Evolutionary conservation across 495 filamentous ascomycete species (phyloP).

Genomic region (Pseudoneurospora amorphoporcata): DNA sequence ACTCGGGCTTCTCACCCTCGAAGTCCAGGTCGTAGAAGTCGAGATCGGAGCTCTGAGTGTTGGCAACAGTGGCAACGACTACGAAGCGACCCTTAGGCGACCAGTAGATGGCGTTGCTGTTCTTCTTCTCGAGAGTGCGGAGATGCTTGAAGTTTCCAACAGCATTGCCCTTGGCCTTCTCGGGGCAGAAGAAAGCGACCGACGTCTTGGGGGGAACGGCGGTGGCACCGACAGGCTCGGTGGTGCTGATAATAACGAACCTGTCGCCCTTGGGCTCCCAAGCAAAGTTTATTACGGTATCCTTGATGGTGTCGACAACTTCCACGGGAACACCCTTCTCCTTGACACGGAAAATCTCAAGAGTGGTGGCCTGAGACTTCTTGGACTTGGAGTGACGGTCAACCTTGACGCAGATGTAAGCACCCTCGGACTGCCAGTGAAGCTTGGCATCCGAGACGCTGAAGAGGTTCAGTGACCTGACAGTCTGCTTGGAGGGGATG

Average conservation of each 20-base stretch:
- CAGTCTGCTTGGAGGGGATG: constrained; percentile 85
- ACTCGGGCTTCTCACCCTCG: constrained; percentile 89
- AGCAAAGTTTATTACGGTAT: constrained; percentile 96
- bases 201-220: constrained; percentile 87
- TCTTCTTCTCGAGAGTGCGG: constrained; percentile 93
- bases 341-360: constrained; percentile 93
- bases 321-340: constrained; percentile 98
- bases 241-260: constrained; percentile 93
- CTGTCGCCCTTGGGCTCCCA: constrained; percentile 97
- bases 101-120: constrained; percentile 98
- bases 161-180: constrained; percentile 68
- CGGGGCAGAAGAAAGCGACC: constrained; percentile 91
- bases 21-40: constrained; percentile 98
- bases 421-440: constrained; percentile 89
- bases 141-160: constrained; percentile 93
- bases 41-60: constrained; percentile 82
- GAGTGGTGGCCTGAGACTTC: constrained; percentile 90
- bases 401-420: constrained; percentile 95
- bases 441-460: constrained; percentile 95
- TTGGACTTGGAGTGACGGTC: constrained; percentile 98
- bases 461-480: constrained; percentile 92
- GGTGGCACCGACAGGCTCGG: constrained; percentile 65
- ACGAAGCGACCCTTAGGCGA: constrained; percentile 95
- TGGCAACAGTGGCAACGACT: constrained; percentile 82
- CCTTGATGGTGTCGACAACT: constrained; percentile 92